Evolutionary conservation across 441 rosid species (phyloP).

Genomic region (Corymbia calophylla): DNA sequence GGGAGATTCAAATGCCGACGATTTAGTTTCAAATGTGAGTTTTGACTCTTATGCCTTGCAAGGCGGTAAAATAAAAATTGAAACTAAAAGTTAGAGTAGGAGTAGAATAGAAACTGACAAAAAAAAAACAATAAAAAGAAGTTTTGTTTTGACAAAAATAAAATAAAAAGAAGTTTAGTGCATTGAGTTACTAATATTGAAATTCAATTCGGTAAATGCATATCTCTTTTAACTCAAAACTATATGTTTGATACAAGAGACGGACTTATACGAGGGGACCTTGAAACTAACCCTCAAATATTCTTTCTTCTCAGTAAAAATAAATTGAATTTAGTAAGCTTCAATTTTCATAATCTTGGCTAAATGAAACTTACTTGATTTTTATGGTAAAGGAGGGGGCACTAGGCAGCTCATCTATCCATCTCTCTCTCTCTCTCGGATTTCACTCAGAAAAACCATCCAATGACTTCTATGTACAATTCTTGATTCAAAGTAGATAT

Average conservation of each 20-base stretch:
- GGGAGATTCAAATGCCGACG: no score
- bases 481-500: not conserved
- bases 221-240: not conserved
- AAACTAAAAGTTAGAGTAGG: no score
- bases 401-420: not conserved
- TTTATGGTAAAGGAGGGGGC: not conserved
- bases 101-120: no score
- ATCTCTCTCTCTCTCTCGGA: not conserved
- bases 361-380: not conserved
- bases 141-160: no score
- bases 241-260: not conserved
- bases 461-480: not conserved
- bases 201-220: not conserved
- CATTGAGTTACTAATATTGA: not conserved
- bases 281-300: not conserved
- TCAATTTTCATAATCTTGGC: not conserved
- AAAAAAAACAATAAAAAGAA: no score
- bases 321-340: not conserved
- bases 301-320: not conserved
- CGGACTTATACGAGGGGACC: not conserved
- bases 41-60: no score
- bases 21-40: no score
- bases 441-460: not conserved
- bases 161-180: not conserved
- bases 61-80: no score